Evolutionary conservation across 2,329 filamentous ascomycete species (phyloP), one percentile per base, ranked within the genome.

Genomic region (Whalleya microplaca): DNA sequence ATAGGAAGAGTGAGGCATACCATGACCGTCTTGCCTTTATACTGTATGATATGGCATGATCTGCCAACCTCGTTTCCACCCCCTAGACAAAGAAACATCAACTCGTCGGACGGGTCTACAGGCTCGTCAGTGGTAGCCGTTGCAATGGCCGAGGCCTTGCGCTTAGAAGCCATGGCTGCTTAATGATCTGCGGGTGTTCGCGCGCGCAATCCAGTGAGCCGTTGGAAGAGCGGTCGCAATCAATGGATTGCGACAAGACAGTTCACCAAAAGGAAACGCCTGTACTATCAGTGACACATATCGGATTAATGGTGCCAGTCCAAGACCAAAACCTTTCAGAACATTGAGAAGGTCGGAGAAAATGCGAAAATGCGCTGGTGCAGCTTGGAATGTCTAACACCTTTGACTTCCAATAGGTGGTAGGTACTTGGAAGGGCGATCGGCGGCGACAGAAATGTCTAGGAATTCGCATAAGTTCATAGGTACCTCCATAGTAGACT

Each of bases 1-100:
- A 44, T 9, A 32, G n/a, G 29, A 21, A 47, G 18, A 19, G 5
- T 50, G 69, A 67, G 18, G 72, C 85, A 66, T 79, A 96, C 92
- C 95, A 99, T 99, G 65, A 99, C 92, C 5, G 94, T 98, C 76
- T 99, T 99, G 60, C 95, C 95, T 77, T 98, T 99, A 84, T 99
- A 99, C 71, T 98, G 92, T 58, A 99, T 87, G 67, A 99, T 96
- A 73, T 99, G 95, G 75, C 95, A 98, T 64, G 95, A 98, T 64
- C 95, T 84, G 51, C 95, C 95, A 60, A 99, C 95, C 76, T 99
- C 95, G 74, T 97, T 98, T 65, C 95, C 95, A 59, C 95, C 95
- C 59, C 95, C 95, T 40, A 99, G 80, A 68, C 92, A 96, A 52
- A 96, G 84, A 70, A 99, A 99, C 78, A 92, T 90, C 56, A 99